Percentiles rank a stretch among this genome's conserved stretches.
These are phyloP conservation scores for Ustanciosporium gigantosporum DNA, from an alignment of 1,284 basidiomycete species.

Conservation along the genomic window DNA sequence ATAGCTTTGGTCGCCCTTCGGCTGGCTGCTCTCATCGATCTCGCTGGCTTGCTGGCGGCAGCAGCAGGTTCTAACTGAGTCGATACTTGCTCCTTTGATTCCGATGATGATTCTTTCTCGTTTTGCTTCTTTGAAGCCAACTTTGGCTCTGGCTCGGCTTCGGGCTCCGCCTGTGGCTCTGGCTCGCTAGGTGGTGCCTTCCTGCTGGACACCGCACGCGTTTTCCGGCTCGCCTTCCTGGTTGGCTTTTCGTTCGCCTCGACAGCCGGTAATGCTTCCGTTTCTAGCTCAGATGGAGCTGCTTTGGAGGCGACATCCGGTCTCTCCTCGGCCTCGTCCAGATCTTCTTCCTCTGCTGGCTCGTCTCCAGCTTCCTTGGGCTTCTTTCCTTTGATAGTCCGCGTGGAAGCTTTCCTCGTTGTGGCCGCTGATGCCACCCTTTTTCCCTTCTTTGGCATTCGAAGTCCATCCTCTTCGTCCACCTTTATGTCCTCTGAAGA, in stretches of 20 bases:
- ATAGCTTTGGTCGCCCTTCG: conserved; percentile 28
- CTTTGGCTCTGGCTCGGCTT: conserved; percentile 1
- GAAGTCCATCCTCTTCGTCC: not conserved
- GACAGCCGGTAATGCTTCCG: not conserved
- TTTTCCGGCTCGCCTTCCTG: not conserved
- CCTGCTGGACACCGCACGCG: not conserved
- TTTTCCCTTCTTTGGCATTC: conserved; percentile 15
- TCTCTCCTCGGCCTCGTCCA: conserved; percentile 1
- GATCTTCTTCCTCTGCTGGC: conserved; percentile 3
- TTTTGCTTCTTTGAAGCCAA: not conserved
- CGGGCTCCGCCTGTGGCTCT: not conserved
- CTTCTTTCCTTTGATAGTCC: not conserved
- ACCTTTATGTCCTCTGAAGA: not conserved
- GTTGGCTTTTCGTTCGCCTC: not conserved
- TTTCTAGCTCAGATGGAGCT: not conserved
- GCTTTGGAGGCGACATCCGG: not conserved
- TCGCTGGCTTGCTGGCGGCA: conserved; percentile 1
- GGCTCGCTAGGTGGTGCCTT: not conserved
- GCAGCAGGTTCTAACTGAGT: not conserved
- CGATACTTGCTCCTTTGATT: not conserved
- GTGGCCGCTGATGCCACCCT: conserved; percentile 10
- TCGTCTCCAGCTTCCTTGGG: conserved; percentile 6
- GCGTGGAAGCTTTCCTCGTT: not conserved
- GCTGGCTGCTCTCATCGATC: conserved; percentile 23
- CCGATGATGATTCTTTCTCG: not conserved